These are phyloP conservation scores for Erodium maritimum DNA, from an alignment of 345 rosid genomes.

Conservation along the genomic window DNA sequence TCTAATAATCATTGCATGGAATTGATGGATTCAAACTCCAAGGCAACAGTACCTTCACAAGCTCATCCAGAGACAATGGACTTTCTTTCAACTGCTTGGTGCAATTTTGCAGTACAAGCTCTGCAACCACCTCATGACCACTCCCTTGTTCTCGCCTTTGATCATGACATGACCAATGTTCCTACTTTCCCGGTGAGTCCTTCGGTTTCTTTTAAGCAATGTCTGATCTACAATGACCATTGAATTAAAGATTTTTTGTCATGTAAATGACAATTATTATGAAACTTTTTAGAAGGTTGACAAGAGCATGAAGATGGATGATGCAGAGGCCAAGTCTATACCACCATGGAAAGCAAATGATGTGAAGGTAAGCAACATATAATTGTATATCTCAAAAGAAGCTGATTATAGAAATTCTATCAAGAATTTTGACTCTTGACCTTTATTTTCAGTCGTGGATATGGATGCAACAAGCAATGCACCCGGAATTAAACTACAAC, in stretches of 20 bases:
- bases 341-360: constrained; percentile 86
- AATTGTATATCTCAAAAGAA: too few relatives aligned
- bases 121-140: constrained; percentile 46
- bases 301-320: constrained; percentile 42
- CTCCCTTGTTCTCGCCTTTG: constrained; percentile 29
- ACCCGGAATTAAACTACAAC: constrained; percentile 77
- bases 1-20: too few relatives aligned
- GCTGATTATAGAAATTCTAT: too few relatives aligned
- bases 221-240: too few relatives aligned
- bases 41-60: constrained; percentile 54
- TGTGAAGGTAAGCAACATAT: constrained; percentile 46
- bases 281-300: constrained; percentile 37
- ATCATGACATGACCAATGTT: too few relatives aligned
- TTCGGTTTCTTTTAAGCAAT: too few relatives aligned
- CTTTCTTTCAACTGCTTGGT: constrained; percentile 80
- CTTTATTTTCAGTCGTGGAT: constrained; percentile 98
- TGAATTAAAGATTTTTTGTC: constrained; percentile 26
- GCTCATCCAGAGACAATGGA: constrained; percentile 90
- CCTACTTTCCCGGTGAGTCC: too few relatives aligned
- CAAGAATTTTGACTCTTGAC: too few relatives aligned
- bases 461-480: constrained; percentile 99
- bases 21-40: constrained; percentile 30
- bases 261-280: background rate
- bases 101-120: constrained; percentile 76
- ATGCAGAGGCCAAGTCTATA: constrained; percentile 49